A percentile compares a stretch with the other conserved stretches of the same genome.
Conservation (phyloP, 768 basidiomycete genomes). For the Tricholoma terreum region DNA sequence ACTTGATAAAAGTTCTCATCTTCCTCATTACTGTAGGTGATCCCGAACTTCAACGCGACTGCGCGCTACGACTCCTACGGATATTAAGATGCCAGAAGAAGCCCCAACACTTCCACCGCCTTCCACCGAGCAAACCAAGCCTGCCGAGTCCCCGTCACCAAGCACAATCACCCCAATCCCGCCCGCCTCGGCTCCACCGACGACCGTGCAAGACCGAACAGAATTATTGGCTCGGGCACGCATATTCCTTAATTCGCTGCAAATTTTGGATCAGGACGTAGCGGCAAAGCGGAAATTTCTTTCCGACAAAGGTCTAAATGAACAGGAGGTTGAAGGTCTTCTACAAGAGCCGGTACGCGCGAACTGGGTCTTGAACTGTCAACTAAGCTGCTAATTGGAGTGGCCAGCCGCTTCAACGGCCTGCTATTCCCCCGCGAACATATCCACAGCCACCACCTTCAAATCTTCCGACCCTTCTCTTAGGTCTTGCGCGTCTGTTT, state of each 20-base stretch:
- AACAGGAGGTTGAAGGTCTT: slow-evolving; percentile 55
- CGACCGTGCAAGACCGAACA: slow-evolving; percentile 23
- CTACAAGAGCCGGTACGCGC: slow-evolving; percentile 37
- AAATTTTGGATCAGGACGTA: slow-evolving; percentile 55
- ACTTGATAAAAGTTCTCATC: no score
- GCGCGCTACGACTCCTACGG: no score
- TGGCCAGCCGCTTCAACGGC: slow-evolving; percentile 34
- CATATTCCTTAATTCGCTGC: slow-evolving; percentile 63
- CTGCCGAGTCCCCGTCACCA: background rate
- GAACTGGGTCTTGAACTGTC: background rate
- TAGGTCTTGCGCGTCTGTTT: slow-evolving; percentile 57
- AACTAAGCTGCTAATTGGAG: background rate
- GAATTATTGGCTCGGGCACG: slow-evolving; percentile 56
- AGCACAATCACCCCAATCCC: no score
- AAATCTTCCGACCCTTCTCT: slow-evolving; percentile 61
- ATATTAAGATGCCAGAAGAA: background rate
- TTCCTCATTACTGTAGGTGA: no score
- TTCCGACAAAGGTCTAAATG: slow-evolving; percentile 65
- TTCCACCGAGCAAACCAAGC: background rate
- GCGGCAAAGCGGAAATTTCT: slow-evolving; percentile 62
- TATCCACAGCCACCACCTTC: slow-evolving; percentile 73
- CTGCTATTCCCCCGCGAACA: slow-evolving; percentile 63
- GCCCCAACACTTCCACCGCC: background rate
- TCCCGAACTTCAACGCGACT: no score
- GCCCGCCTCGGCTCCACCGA: background rate